Percentiles rank a stretch among this genome's conserved stretches.
phyloP scores from a whole-genome alignment of 2,329 filamentous ascomycete species.

The Alternaria panax region DNA sequence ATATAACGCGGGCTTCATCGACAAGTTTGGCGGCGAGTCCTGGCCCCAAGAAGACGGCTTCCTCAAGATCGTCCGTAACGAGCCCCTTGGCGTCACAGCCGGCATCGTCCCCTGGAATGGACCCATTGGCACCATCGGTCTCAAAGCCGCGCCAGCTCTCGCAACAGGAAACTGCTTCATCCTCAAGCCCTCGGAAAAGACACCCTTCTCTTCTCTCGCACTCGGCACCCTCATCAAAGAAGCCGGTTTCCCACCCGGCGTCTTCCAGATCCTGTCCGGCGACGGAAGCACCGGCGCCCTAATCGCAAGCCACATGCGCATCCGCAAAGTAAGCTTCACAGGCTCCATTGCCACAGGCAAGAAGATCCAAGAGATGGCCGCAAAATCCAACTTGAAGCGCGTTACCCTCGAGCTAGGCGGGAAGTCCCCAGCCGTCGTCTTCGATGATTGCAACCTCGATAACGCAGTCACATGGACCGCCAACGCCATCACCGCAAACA shows the following conservation, averaged over 20 bases:
- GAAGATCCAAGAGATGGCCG: conserved; percentile 52
- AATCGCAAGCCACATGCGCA: conserved; percentile 49
- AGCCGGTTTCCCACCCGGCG: conserved; percentile 51
- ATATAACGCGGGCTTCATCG: conserved; percentile 48
- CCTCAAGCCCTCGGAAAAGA: conserved; percentile 49
- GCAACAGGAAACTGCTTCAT: conserved; percentile 49
- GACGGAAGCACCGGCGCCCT: conserved; percentile 49
- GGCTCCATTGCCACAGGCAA: conserved; percentile 50
- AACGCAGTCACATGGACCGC: conserved; percentile 49
- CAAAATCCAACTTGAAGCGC: conserved; percentile 53
- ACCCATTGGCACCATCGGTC: conserved; percentile 49
- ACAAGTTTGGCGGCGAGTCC: conserved; percentile 45
- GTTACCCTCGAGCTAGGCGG: conserved; percentile 56
- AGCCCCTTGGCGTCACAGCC: conserved; percentile 53
- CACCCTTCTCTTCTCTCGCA: conserved; percentile 43
- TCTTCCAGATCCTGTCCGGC: conserved; percentile 51
- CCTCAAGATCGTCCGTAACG: conserved; percentile 52
- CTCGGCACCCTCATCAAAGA: conserved; percentile 46
- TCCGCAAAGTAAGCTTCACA: conserved; percentile 54
- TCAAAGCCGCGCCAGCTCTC: conserved; percentile 48
- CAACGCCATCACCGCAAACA: conserved; percentile 48
- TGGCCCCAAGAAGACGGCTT: conserved; percentile 58
- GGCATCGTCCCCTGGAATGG: conserved; percentile 55
- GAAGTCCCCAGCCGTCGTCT: conserved; percentile 55
- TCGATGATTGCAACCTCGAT: conserved; percentile 55